Conservation (phyloP, 164 flowering plant species). For the Piper longum region DNA sequence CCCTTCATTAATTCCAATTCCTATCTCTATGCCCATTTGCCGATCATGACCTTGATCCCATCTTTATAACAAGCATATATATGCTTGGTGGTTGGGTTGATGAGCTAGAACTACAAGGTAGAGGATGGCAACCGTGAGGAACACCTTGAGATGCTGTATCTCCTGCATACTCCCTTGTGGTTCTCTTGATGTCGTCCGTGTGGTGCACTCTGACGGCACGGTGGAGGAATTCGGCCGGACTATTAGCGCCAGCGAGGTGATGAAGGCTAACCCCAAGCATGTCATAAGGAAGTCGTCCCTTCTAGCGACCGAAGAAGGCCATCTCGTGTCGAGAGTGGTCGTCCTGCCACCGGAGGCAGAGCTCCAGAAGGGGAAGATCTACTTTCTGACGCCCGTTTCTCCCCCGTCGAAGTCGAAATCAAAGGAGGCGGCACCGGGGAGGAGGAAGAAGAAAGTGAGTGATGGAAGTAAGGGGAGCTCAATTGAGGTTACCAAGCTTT, state of each 20-base stretch:
- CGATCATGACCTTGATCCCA: too few relatives aligned
- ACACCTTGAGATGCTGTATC: conserved; percentile 65
- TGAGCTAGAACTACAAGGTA: background rate
- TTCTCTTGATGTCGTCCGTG: conserved; percentile 63
- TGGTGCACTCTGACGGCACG: conserved; percentile 61
- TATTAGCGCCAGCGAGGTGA: conserved; percentile 49
- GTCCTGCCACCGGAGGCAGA: conserved; percentile 70
- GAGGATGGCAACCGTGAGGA: conserved; percentile 27
- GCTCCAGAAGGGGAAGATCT: conserved; percentile 81
- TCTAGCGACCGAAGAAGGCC: conserved; percentile 7
- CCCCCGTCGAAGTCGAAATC: background rate
- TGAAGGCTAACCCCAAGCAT: conserved; percentile 76
- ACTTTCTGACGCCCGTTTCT: conserved; percentile 28
- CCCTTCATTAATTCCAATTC: background rate
- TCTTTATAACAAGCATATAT: background rate
- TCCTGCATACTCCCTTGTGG: conserved; percentile 94
- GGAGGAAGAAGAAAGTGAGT: conserved; percentile 9
- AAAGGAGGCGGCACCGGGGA: conserved; percentile 10
- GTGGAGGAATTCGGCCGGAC: conserved; percentile 69
- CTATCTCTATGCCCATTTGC: background rate
- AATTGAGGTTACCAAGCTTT: conserved; percentile 12
- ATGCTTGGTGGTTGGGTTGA: background rate
- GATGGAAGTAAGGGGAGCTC: background rate
- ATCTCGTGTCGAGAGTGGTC: conserved; percentile 29
- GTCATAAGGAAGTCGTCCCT: conserved; percentile 53